phyloP scores from a whole-genome alignment of 2,329 filamentous ascomycete genomes.

The Fusarium sarcochroum region DNA sequence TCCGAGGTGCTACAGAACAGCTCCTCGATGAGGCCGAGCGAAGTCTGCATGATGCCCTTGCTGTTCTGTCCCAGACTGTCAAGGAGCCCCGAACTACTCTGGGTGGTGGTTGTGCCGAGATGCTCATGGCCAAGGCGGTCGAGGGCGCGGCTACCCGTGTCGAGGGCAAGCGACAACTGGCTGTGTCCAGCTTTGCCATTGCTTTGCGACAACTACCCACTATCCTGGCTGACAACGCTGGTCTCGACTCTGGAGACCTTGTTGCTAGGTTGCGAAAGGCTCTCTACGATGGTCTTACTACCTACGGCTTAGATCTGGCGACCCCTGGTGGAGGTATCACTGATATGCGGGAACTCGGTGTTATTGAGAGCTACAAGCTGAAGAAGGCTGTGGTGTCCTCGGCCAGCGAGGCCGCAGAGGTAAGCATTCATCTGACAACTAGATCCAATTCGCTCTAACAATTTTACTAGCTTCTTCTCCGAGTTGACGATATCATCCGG shows the following conservation, averaged over 20 bases:
- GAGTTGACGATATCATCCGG: slow-evolving; percentile 98
- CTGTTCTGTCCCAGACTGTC: slow-evolving; percentile 96
- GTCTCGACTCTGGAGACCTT: slow-evolving; percentile 94
- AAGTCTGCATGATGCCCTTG: slow-evolving; percentile 94
- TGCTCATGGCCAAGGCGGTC: slow-evolving; percentile 99
- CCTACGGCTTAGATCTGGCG: slow-evolving; percentile 89
- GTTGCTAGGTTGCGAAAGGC: slow-evolving; percentile 92
- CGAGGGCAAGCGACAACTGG: slow-evolving; percentile 96
- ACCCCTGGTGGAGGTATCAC: slow-evolving; percentile 92
- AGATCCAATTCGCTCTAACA: slow-evolving; percentile 38
- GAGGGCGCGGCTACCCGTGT: slow-evolving; percentile 94
- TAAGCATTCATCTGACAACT: slow-evolving; percentile 61
- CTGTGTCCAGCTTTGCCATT: slow-evolving; percentile 89
- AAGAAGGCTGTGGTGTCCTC: slow-evolving; percentile 98
- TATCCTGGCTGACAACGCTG: slow-evolving; percentile 97
- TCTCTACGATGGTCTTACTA: slow-evolving; percentile 94
- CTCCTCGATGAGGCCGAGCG: slow-evolving; percentile 97
- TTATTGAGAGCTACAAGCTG: slow-evolving; percentile 98
- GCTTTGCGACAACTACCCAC: slow-evolving; percentile 95
- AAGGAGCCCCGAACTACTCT: slow-evolving; percentile 94
- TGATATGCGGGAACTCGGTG: slow-evolving; percentile 95
- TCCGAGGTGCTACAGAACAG: slow-evolving; percentile 96
- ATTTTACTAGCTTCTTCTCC: slow-evolving; percentile 78
- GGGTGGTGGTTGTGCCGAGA: slow-evolving; percentile 96
- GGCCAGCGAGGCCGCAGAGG: slow-evolving; percentile 95